phyloP scores from a whole-genome alignment of 768 basidiomycete genomes.

The Mycena kentingensis region DNA sequence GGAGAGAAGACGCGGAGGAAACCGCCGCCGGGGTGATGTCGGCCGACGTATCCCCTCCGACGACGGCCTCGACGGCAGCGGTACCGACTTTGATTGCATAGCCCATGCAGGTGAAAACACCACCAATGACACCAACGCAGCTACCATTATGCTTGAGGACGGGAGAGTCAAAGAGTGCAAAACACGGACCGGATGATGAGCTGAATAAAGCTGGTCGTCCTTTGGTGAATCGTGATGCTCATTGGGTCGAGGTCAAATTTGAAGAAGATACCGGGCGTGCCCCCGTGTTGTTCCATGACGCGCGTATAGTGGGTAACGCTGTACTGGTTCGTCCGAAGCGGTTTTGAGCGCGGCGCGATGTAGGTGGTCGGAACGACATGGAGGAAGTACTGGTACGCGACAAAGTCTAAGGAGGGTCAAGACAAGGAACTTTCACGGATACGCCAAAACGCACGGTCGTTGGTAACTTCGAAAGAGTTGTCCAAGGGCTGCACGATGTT shows the following conservation, averaged over 20 bases:
- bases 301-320: slow-evolving; percentile 92
- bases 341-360: slow-evolving; percentile 65
- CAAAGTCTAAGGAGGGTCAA: slow-evolving; percentile 58
- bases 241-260: slow-evolving; percentile 96
- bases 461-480: slow-evolving; percentile 76
- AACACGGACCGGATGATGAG: slow-evolving; percentile 68
- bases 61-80: slow-evolving; percentile 68
- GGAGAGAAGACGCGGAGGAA: slow-evolving; percentile 62
- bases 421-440: neutral
- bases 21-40: slow-evolving; percentile 54
- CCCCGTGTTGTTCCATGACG: slow-evolving; percentile 68
- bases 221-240: slow-evolving; percentile 80
- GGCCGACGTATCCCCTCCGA: slow-evolving; percentile 49
- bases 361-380: slow-evolving; percentile 96
- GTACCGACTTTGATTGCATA: slow-evolving; percentile 70
- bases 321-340: slow-evolving; percentile 82
- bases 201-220: slow-evolving; percentile 80
- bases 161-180: neutral
- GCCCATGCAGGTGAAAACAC: slow-evolving; percentile 83
- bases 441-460: slow-evolving; percentile 56
- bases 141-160: slow-evolving; percentile 31
- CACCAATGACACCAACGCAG: slow-evolving; percentile 91
- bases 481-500: slow-evolving; percentile 95
- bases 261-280: slow-evolving; percentile 96
- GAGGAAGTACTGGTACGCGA: slow-evolving; percentile 93